A percentile compares a stretch with the other conserved stretches of the same genome.
Conservation (phyloP, 129 eudicot species). For the Flaveria ramosissima region DNA sequence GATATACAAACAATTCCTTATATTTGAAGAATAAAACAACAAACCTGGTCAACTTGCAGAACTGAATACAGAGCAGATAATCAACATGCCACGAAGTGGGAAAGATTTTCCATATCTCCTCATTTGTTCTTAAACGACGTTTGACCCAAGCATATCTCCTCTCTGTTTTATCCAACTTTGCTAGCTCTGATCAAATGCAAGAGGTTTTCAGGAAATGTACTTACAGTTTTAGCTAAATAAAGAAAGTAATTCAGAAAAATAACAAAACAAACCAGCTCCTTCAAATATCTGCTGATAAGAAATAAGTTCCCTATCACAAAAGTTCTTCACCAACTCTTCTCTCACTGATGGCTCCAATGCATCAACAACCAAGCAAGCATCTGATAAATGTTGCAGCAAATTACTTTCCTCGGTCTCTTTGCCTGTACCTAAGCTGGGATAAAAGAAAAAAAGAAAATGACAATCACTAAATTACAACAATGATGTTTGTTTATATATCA, state of each 20-base stretch:
- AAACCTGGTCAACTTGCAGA: conserved; percentile 99
- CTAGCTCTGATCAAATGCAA: conserved; percentile 54
- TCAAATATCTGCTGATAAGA: conserved; percentile 97
- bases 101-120: conserved; percentile 97
- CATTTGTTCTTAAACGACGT: conserved; percentile 80
- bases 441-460: conserved; percentile 18
- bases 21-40: conserved; percentile 8
- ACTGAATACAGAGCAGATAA: conserved; percentile 94
- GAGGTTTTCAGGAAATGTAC: conserved; percentile 7
- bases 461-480: conserved; percentile 19
- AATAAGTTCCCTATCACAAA: conserved; percentile 93
- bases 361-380: conserved; percentile 98
- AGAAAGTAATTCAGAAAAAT: conserved; percentile 20
- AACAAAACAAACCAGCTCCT: conserved; percentile 81
- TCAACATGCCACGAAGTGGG: conserved; percentile 96
- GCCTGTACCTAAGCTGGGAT: conserved; percentile 96
- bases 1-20: neutral
- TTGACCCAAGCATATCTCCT: conserved; percentile 91
- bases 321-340: conserved; percentile 88
- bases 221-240: neutral
- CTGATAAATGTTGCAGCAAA: conserved; percentile 89
- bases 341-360: conserved; percentile 98
- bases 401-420: conserved; percentile 87
- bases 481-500: conserved; percentile 6
- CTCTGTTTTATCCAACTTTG: conserved; percentile 88